Evolutionary conservation across 2,329 filamentous ascomycete genomes (phyloP).

Genomic region (Leptographium lundbergii): DNA sequence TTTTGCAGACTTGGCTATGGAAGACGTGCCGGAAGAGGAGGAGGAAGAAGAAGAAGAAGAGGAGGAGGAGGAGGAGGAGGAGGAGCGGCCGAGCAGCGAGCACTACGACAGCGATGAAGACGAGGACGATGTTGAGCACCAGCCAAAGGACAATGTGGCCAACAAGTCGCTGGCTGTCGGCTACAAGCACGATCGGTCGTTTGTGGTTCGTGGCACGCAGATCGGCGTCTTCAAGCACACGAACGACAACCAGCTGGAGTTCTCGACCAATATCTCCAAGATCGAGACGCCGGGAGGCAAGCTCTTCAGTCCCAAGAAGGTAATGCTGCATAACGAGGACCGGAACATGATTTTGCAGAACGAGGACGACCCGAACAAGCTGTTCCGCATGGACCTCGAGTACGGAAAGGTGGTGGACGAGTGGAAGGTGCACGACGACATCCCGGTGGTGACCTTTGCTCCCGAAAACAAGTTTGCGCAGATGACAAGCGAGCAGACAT

Average conservation of each 20-base stretch:
- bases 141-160: conserved; percentile 55
- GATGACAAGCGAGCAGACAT: conserved; percentile 90
- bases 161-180: conserved; percentile 95
- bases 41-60: conserved; percentile 22
- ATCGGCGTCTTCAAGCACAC: conserved; percentile 99
- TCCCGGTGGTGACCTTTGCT: conserved; percentile 80
- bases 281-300: conserved; percentile 79
- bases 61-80: conserved; percentile 40
- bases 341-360: conserved; percentile 84
- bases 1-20: conserved; percentile 88
- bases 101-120: conserved; percentile 47
- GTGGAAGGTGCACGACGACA: conserved; percentile 97
- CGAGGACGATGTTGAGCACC: conserved; percentile 68
- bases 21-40: conserved; percentile 52
- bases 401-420: conserved; percentile 97
- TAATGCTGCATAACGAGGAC: conserved; percentile 90
- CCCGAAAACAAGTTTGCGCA: conserved; percentile 97
- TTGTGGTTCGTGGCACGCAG: conserved; percentile 92
- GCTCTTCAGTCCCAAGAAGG: conserved; percentile 87
- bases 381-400: conserved; percentile 96
- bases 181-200: conserved; percentile 93
- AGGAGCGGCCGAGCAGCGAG: conserved; percentile 41
- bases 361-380: conserved; percentile 67
- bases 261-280: conserved; percentile 94
- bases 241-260: conserved; percentile 81